Evolutionary conservation across 2,329 filamentous ascomycete genomes (phyloP), one percentile per base, ranked within the genome.

Genomic region (Plectosphaerella sp.): DNA sequence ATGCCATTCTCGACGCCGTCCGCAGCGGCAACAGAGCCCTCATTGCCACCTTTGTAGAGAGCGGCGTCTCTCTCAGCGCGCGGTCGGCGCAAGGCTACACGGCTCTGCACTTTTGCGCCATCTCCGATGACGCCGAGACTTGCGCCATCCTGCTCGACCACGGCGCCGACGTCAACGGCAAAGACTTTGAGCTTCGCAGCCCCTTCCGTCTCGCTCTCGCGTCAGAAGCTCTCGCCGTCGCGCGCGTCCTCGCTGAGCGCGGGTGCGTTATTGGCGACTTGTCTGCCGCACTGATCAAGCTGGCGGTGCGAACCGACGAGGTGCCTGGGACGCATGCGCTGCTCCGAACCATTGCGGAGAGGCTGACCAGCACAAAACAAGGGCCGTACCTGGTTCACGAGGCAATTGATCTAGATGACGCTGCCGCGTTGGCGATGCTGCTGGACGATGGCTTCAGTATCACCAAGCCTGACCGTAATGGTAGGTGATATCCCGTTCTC

Each of bases 101-200:
- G 15, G 48, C 33, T 5, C 41, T 50, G 16, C 48, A 50, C n/a
- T 43, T 12, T 16, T 50, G 48, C 48, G 48, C 48, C 37, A 45
- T 45, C 39, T 14, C 22, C 25, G 25, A 50, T 18, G 48, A 50
- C 18, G 11, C 15, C 3, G 48, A 33, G 10, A 50, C 48, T 15
- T 39, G 39, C n/a, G 28, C 24, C 11, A 15, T 45, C 9, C 48
- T 50, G 15, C n/a, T 50, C 41, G 25, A 45, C 8, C 39, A 50
- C 14, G 41, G 48, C 16, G 48, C 48, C 39, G 48, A 50, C 12
- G 20, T 50, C 11, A 45, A 50, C 24, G 48, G 39, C 3, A 43
- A 50, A n/a, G 48, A 50, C 25, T 45, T 36, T 15, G 28, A 50
- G 39, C 39, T 45, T n/a, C 48, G 48, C 10, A 50, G 39, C 16